These are phyloP conservation scores for Ustanciosporium gigantosporum DNA, from an alignment of 1,284 basidiomycete genomes.

Conservation along the genomic window DNA sequence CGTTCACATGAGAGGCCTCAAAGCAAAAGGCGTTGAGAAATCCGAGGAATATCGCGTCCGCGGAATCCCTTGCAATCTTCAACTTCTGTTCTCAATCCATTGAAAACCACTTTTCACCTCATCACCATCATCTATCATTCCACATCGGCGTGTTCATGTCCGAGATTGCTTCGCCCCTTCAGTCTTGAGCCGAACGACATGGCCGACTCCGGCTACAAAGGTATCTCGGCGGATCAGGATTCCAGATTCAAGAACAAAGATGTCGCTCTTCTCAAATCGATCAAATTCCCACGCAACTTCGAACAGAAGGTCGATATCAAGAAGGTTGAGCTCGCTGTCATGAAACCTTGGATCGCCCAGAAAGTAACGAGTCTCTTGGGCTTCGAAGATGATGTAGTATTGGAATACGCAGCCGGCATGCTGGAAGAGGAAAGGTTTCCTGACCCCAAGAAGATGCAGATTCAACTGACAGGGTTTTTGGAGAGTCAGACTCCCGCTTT, in stretches of 20 bases:
- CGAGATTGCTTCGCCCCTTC: no score
- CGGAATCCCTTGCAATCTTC: no score
- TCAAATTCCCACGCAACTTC: constrained; percentile 81
- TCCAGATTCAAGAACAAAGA: constrained; percentile 92
- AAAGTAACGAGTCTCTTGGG: constrained; percentile 86
- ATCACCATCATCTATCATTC: no score
- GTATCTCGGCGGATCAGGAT: constrained; percentile 57
- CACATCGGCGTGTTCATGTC: no score
- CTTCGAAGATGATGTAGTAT: constrained; percentile 93
- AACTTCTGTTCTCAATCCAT: no score
- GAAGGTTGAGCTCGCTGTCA: constrained; percentile 83
- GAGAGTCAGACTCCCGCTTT: constrained; percentile 75
- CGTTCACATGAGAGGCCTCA: no score
- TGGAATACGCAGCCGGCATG: constrained; percentile 91
- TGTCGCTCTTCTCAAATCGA: constrained; percentile 78
- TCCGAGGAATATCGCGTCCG: no score
- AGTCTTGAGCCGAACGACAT: constrained; percentile 2
- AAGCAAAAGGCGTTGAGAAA: no score
- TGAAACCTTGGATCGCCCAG: constrained; percentile 83
- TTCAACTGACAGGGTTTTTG: constrained; percentile 88
- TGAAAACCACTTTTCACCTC: no score
- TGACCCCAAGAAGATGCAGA: constrained; percentile 93
- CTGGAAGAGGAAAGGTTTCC: constrained; percentile 86
- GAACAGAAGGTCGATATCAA: constrained; percentile 79
- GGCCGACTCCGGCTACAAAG: constrained; percentile 39